Evolutionary conservation across 176 grass and related monocot genomes (phyloP), one percentile per base, ranked within the genome.

Genomic region (Canna indica): DNA sequence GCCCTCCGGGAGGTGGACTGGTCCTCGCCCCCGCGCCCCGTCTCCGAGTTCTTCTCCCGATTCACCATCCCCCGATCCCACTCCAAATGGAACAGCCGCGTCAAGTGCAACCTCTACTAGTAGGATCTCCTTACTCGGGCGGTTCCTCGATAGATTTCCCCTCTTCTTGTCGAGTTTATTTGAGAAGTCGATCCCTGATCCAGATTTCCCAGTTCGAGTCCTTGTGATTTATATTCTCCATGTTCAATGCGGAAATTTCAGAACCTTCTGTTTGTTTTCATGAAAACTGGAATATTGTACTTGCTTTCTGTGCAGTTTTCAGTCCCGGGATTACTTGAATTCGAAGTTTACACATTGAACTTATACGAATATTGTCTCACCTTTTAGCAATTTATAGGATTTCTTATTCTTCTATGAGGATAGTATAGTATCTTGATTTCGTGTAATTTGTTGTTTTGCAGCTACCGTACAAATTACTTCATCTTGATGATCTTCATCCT

Each of bases 81-180:
- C 79, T 93, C 86, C 82, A 99, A 99, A 78, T 99, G 89, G 94
- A 99, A 80, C 69, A 99, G 86, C 78, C 94, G 94, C 84, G 81
- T 99, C 77, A 99, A 99, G 78, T 99, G 94, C 89, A 99, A 99
- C 72, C 84, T 99, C 59, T 99, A 99, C 90, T 99, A 99, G 94
- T 99, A 85, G 82, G 80, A 29, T 75, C 59, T 73, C 20, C 69
- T 26, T 77, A 46, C 18, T 27, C 56, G 44, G 25, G 48, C 35
- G 26, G 26, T 67, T 57, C 53, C 13, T 68, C 41, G 7, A 38
- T 53, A 24, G 22, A 16, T 50, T 56, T 38, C 20, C 12, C 75
- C 27, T 83, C 61, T 46, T 63, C n/a, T 73, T 22, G 15, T 33
- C 47, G 15, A 0, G 30, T 41, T 5, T 26, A 17, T 31, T 54